Base-by-base conservation (phyloP, 441 rosid genomes). In the Pelargonium citronellum region DNA sequence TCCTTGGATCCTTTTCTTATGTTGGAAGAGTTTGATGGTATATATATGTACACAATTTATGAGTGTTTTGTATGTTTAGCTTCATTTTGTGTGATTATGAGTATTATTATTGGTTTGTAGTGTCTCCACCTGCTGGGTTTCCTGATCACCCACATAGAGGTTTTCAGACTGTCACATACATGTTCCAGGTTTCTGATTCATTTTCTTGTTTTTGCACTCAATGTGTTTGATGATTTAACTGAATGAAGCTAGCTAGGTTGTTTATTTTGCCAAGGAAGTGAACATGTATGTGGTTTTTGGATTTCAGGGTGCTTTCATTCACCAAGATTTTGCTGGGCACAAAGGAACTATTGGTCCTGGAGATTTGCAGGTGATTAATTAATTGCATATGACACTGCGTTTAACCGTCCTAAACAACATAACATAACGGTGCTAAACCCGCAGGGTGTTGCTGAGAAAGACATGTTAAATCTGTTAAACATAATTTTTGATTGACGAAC, bases 241-340 rank as follows among this genome's bases (percentile, higher is more conserved):
- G n/a, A 6, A 10, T 1, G 47, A 43, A 43, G 47, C 7, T 43
- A 6, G 47, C 8, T 43, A 43, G 7, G 24, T 22, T 22, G 24
- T 22, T 22, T 22, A 22, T 22, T 22, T 22, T 22, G 24, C 24
- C 24, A 44, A 44, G 49, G 49, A 7, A 44, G 12, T 44, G 49
- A 44, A 8, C 24, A 22, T 46, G 53, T 46, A 11, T 46, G 57
- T 49, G 57, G 58, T 51, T 51, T 2, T 12, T 51, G 58, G 17
- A n/a, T 51, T 51, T 51, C 19, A 51, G 58, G 58, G 58, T 51
- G 58, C 58, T 51, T 51, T 51, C 58, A 51, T 17, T 51, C 58
- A 51, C 2, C 15, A 51, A 51, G 7, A 10, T n/a, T n/a, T 51
- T 51, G 58, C 19, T 13, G 58, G 58, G 5, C 58, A 51, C 58